These are phyloP conservation scores for Pyropia yezoensis DNA, from an alignment of 23 red algal species.

Conservation along the genomic window DNA sequence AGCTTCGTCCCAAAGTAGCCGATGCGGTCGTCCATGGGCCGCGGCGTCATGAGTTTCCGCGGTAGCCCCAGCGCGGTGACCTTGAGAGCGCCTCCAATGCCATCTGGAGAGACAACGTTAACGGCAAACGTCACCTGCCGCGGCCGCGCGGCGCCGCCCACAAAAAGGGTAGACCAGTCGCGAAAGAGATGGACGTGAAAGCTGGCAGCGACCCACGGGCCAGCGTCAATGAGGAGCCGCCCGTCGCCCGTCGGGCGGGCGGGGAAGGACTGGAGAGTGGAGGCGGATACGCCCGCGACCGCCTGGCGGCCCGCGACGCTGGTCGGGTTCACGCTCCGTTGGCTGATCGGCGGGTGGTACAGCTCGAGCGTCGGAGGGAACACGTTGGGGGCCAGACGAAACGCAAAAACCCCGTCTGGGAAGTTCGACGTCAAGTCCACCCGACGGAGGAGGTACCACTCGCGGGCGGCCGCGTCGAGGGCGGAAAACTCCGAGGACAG, in stretches of 20 bases:
- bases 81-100: neutral
- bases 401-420: too few relatives aligned
- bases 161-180: neutral
- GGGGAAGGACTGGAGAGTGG: neutral
- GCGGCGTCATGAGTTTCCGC: neutral
- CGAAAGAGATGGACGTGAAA: neutral
- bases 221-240: neutral
- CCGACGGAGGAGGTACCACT: too few relatives aligned
- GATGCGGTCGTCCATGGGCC: conserved; percentile 12
- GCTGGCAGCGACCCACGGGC: conserved; percentile 1
- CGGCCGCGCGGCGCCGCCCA: neutral
- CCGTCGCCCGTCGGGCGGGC: neutral
- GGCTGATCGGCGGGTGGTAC: conserved; percentile 8
- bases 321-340: neutral
- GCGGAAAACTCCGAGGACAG: too few relatives aligned
- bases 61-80: conserved; percentile 5
- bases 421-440: too few relatives aligned
- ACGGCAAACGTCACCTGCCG: neutral
- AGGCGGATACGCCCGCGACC: neutral
- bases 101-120: neutral
- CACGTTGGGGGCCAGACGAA: too few relatives aligned
- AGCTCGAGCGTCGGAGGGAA: conserved; percentile 3
- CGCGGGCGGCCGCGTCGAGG: too few relatives aligned
- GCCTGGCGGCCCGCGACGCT: neutral
- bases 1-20: conserved; percentile 4